Conservation (phyloP, 1,284 basidiomycete species). For the Trametes polyzona region DNA sequence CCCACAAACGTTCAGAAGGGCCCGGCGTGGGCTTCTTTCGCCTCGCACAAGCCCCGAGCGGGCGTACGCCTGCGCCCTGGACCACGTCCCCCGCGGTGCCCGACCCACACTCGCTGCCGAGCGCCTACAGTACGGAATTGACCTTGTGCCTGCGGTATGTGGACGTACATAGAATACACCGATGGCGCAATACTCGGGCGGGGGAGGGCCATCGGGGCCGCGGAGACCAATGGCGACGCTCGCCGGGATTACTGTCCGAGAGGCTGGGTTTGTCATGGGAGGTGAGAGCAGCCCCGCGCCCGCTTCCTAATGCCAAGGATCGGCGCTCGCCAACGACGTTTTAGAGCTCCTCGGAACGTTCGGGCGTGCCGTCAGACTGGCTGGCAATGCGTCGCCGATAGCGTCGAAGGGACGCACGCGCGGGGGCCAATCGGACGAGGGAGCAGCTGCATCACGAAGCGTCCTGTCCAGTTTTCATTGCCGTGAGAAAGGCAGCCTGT, state of each 20-base stretch:
- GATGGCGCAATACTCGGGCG: not conserved
- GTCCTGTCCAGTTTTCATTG: conserved; percentile 24
- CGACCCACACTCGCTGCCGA: conserved; percentile 9
- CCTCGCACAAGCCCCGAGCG: conserved; percentile 8
- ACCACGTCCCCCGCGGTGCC: not conserved
- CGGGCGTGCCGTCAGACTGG: conserved; percentile 15
- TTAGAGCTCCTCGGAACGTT: conserved; percentile 10
- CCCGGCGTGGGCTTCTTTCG: not conserved
- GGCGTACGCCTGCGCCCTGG: not conserved
- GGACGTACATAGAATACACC: not conserved
- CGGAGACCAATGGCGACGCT: not conserved
- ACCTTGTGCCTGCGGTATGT: not conserved
- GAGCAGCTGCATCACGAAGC: conserved; percentile 30
- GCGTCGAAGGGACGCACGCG: conserved; percentile 18
- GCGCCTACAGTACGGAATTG: not conserved
- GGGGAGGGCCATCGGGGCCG: too few relatives aligned
- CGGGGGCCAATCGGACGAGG: conserved; percentile 32
- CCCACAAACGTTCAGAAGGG: conserved; percentile 1
- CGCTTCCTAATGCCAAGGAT: conserved; percentile 13
- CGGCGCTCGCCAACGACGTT: conserved; percentile 13
- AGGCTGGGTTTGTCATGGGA: not conserved
- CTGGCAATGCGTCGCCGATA: conserved; percentile 16
- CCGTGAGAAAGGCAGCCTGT: conserved; percentile 27
- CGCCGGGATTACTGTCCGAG: not conserved
- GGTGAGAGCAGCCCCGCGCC: not conserved